phyloP scores from a whole-genome alignment of 495 filamentous ascomycete genomes.

The Wilcoxina mikolae region DNA sequence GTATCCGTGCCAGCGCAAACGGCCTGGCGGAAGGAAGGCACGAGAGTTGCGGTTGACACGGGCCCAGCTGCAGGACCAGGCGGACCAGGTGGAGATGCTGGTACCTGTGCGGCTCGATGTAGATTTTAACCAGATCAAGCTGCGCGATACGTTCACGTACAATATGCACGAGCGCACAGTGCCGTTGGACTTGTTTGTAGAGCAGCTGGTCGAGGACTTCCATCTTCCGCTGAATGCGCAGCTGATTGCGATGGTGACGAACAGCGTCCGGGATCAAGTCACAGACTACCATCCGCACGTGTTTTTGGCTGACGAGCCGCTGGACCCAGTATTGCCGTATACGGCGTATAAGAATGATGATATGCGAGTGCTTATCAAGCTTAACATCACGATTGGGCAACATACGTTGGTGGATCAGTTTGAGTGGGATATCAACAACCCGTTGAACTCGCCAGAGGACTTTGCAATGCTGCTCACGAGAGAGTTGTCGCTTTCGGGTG shows the following conservation, averaged over 20 bases:
- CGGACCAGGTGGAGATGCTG: conserved; percentile 76
- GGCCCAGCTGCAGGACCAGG: conserved; percentile 67
- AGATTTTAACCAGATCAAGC: conserved; percentile 87
- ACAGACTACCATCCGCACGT: conserved; percentile 84
- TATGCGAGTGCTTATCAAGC: conserved; percentile 87
- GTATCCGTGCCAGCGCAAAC: conserved; percentile 59
- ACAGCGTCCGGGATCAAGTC: conserved; percentile 77
- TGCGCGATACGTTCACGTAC: conserved; percentile 97
- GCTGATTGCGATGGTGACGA: conserved; percentile 59
- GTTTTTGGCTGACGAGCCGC: conserved; percentile 72
- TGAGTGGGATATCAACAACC: conserved; percentile 97
- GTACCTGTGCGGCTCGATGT: conserved; percentile 86
- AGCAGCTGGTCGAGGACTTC: conserved; percentile 84
- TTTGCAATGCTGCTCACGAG: conserved; percentile 79
- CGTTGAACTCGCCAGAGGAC: conserved; percentile 79
- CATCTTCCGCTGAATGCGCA: conserved; percentile 56
- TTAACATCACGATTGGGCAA: conserved; percentile 94
- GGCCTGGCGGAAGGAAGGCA: conserved; percentile 59
- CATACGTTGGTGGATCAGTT: conserved; percentile 94
- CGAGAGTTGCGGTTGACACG: conserved; percentile 53
- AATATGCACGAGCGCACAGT: conserved; percentile 85
- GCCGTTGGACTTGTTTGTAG: conserved; percentile 62
- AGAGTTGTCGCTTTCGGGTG: conserved; percentile 83
- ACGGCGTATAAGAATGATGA: conserved; percentile 95
- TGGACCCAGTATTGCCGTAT: conserved; percentile 84